phyloP scores from a whole-genome alignment of 192 early-diverging fungal species.

The Spizellomyces sp. region DNA sequence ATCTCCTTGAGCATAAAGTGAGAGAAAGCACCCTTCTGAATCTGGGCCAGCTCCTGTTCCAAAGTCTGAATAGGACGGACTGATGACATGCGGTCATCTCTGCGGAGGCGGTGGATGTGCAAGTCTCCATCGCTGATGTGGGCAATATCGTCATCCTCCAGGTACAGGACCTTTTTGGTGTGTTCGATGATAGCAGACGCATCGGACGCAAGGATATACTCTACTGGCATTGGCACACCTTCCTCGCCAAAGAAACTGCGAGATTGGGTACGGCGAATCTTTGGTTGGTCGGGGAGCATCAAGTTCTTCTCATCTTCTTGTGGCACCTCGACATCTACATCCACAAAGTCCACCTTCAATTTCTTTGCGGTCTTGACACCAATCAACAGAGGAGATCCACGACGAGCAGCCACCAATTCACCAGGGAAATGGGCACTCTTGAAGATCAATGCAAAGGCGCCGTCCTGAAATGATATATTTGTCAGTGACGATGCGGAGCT shows the following conservation, averaged over 20 bases:
- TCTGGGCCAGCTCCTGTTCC: constrained; percentile 62
- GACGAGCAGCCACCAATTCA: constrained; percentile 59
- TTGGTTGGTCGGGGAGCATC: constrained; percentile 37
- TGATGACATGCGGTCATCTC: constrained; percentile 59
- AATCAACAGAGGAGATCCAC: constrained; percentile 66
- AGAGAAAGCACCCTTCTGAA: constrained; percentile 58
- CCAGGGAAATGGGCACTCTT: constrained; percentile 61
- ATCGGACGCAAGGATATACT: constrained; percentile 67
- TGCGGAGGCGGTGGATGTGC: constrained; percentile 64
- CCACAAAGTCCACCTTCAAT: constrained; percentile 69
- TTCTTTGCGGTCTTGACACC: constrained; percentile 65
- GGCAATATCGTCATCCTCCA: constrained; percentile 70
- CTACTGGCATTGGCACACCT: constrained; percentile 55
- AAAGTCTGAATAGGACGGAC: constrained; percentile 62
- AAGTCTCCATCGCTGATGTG: constrained; percentile 66
- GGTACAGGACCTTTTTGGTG: constrained; percentile 67
- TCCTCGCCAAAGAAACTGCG: constrained; percentile 62
- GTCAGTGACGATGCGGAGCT: background rate
- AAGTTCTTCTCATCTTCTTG: constrained; percentile 25
- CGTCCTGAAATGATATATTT: constrained; percentile 41
- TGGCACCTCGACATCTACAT: constrained; percentile 54
- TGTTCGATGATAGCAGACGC: constrained; percentile 70
- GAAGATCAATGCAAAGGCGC: constrained; percentile 66
- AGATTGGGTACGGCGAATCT: constrained; percentile 54
- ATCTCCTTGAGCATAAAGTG: constrained; percentile 73